These are phyloP conservation scores for Hippophae rhamnoides DNA, from an alignment of 306 rosid genomes.

Conservation along the genomic window DNA sequence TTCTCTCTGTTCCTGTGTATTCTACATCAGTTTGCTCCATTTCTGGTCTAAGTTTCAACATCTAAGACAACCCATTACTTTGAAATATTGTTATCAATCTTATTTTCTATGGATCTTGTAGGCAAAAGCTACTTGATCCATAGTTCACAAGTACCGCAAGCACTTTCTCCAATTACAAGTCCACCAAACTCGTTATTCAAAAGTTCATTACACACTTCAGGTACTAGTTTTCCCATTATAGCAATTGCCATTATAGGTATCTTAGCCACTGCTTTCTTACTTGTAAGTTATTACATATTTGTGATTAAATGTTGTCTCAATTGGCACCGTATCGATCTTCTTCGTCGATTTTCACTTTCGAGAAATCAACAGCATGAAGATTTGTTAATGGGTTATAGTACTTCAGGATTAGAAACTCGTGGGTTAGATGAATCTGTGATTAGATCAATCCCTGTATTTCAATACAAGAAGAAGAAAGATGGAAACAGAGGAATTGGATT, in stretches of 20 bases:
- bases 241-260: constrained; percentile 89
- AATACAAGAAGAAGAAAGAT: constrained; percentile 41
- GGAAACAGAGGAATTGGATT: not conserved
- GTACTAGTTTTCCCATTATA: constrained; percentile 70
- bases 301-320: constrained; percentile 94
- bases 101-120: constrained; percentile 51
- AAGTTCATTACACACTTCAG: constrained; percentile 34
- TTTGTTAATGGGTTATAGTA: constrained; percentile 14
- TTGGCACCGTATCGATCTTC: constrained; percentile 87
- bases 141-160: constrained; percentile 22
- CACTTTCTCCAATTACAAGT: constrained; percentile 39
- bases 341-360: constrained; percentile 61
- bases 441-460: constrained; percentile 65
- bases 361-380: constrained; percentile 31
- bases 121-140: constrained; percentile 37
- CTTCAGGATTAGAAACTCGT: constrained; percentile 31
- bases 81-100: constrained; percentile 9
- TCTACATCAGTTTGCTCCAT: not conserved
- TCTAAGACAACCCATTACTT: constrained; percentile 26
- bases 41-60: constrained; percentile 28
- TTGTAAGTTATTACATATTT: constrained; percentile 80
- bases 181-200: constrained; percentile 34
- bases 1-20: not conserved
- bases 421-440: constrained; percentile 78
- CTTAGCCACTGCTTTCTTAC: constrained; percentile 74